Conservation (phyloP, 257 asterid genomes). For the Petunia axillaris region DNA sequence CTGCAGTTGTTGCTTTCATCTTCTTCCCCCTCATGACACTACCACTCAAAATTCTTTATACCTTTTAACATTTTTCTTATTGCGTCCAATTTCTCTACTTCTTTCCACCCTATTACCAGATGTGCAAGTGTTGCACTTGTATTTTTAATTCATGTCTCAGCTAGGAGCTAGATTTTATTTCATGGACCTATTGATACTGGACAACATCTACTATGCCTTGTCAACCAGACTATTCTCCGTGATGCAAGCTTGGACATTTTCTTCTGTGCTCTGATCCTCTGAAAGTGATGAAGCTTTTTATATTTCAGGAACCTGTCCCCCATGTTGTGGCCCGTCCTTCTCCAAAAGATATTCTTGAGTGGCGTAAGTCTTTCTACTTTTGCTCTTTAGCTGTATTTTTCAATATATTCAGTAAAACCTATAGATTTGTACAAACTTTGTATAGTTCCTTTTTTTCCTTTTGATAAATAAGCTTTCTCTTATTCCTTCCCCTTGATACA, state of each 20-base stretch:
- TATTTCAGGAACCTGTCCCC: constrained; percentile 87
- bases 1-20: neutral
- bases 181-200: neutral
- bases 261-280: neutral
- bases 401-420: neutral
- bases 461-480: neutral
- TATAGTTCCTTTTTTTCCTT: neutral
- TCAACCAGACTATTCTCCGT: neutral
- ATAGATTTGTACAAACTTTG: neutral
- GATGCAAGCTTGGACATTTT: neutral
- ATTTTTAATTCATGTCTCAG: neutral
- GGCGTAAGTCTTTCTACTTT: constrained; percentile 75
- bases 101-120: neutral
- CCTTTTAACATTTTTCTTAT: neutral
- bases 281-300: constrained; percentile 5
- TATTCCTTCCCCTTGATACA: constrained; percentile 7
- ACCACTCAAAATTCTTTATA: neutral
- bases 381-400: constrained; percentile 10
- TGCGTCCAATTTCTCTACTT: neutral
- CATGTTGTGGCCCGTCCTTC: constrained; percentile 94
- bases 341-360: constrained; percentile 94
- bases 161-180: neutral
- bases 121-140: neutral
- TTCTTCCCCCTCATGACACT: neutral
- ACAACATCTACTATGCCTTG: neutral